Evolutionary conservation across 306 rosid species (phyloP), one percentile per base, ranked within the genome.

Genomic region (Fragaria iinumae): DNA sequence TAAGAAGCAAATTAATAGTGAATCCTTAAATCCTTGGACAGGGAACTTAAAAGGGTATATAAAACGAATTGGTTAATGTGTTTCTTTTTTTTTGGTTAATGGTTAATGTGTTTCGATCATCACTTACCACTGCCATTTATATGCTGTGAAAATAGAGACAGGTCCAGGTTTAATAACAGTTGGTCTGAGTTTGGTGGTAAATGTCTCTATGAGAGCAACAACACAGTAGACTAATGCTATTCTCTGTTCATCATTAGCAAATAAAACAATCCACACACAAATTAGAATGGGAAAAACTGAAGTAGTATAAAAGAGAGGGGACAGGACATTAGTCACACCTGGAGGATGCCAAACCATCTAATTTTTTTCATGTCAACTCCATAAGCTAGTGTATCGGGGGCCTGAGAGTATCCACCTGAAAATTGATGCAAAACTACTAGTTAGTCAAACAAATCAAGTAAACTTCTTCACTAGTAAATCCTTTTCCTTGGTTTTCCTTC

Each of bases 301-400:
- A 10, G 1, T 8, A 17, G 1, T 1, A 44, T 23, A 32, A 11
- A 79, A 25, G 23, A 11, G 8, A 0, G 11, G n/a, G 10, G 14
- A 14, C 27, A 48, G 65, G 44, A 55, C 71, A 38, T 11, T 5
- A 32, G 16, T 16, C 69, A 63, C 11, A 91, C 98, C 91, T 93
- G 98, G 49, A 93, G 98, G 72, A 93, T 93, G 82, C 98, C 98
- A 81, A 84, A 91, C 98, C 98, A 91, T 50, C 98, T 80, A 49
- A 91, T 91, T 18, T 80, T 70, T 73, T 93, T 91, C 92, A 91
- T 88, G 87, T 93, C 68, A 52, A 93, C 89, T 67, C 98, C 98
- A 57, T 91, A 93, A n/a, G 12, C 2, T 18, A 93, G 91, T 23
- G 80, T 89, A 87, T 79, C 67, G 14, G 98, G 97, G 11, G 98